Conservation (phyloP, 306 rosid genomes). For the Prunus salicina region DNA sequence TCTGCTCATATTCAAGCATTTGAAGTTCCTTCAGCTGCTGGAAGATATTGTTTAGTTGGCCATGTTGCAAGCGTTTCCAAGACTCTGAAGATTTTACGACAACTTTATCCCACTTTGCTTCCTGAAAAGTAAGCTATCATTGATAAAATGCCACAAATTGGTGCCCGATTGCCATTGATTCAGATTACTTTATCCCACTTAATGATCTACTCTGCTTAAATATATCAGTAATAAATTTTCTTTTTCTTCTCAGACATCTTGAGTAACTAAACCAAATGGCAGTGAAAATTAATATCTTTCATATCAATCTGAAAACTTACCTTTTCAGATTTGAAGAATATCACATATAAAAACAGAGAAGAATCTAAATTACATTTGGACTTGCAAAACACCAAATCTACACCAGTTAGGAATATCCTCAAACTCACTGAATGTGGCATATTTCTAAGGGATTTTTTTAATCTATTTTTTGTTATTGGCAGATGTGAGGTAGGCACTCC, state of each 20-base stretch:
- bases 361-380: not conserved
- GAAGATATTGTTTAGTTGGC: constrained; percentile 23
- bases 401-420: not conserved
- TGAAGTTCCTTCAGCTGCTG: constrained; percentile 25
- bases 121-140: not conserved
- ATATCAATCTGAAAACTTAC: too few relatives aligned
- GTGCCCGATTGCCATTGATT: not conserved
- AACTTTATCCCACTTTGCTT: constrained; percentile 7
- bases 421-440: not conserved
- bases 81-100: not conserved
- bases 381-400: not conserved
- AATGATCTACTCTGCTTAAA: too few relatives aligned
- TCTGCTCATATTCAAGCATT: constrained; percentile 25
- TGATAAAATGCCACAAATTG: not conserved
- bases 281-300: too few relatives aligned
- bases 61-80: not conserved
- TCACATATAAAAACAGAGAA: too few relatives aligned
- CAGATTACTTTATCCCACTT: not conserved
- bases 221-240: too few relatives aligned
- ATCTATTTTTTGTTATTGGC: not conserved
- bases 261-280: too few relatives aligned
- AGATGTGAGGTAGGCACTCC: not conserved
- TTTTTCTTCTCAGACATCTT: too few relatives aligned
- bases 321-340: too few relatives aligned
- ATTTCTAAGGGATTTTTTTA: not conserved